These are phyloP conservation scores for Taphrina betulina DNA, from an alignment of 1,139 yeast species.

Conservation along the genomic window DNA sequence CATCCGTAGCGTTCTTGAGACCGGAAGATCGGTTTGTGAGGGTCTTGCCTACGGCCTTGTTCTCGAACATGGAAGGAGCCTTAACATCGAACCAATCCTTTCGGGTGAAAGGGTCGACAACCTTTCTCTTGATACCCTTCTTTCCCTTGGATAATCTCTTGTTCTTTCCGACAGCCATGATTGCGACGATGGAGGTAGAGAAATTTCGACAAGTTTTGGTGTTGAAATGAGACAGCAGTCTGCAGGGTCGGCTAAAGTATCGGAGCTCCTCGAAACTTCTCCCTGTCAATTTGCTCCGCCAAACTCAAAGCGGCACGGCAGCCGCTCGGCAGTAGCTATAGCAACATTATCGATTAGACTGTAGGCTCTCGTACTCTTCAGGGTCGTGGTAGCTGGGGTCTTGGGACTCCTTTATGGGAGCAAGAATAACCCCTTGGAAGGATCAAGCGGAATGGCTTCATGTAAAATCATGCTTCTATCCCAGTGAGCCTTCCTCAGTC, in stretches of 20 bases:
- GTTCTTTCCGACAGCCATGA: constrained; percentile 91
- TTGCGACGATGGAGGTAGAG: no score
- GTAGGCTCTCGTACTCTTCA: no score
- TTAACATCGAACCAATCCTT: constrained; percentile 91
- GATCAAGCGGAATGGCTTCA: constrained; percentile 18
- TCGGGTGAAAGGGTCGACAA: constrained; percentile 91
- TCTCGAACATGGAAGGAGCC: constrained; percentile 92
- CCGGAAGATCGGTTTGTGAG: constrained; percentile 91
- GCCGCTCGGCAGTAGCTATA: no score
- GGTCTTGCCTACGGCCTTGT: constrained; percentile 93
- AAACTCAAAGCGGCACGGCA: no score
- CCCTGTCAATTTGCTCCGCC: no score
- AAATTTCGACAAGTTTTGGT: no score
- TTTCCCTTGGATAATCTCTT: constrained; percentile 95
- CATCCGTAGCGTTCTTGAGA: constrained; percentile 88
- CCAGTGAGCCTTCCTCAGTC: constrained; percentile 40
- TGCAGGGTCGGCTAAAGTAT: no score
- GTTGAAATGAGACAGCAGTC: no score
- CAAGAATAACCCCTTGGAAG: constrained; percentile 27
- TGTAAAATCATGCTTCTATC: constrained; percentile 8
- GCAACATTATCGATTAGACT: no score
- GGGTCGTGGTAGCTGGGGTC: no score
- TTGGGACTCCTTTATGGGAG: background rate
- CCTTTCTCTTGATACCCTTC: constrained; percentile 95
- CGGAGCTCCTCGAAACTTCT: no score